A percentile compares a stretch with the other conserved stretches of the same genome.
phyloP scores from a whole-genome alignment of 148 eudicot genomes.

The Dysphania ambrosioides region DNA sequence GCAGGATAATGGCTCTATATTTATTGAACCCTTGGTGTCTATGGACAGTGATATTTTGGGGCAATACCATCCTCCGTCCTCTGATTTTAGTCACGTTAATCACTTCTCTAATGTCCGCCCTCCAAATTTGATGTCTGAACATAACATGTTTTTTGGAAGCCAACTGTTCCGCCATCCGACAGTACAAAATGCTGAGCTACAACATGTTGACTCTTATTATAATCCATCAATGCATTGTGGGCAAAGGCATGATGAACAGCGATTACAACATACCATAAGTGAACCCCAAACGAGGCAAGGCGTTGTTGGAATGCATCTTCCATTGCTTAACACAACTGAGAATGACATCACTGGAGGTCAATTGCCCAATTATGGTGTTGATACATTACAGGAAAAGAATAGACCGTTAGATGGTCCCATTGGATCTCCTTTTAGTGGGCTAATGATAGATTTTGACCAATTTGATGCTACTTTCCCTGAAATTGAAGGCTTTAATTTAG shows the following conservation, averaged over 20 bases:
- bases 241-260: slow-evolving; percentile 31
- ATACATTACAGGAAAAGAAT: slow-evolving; percentile 40
- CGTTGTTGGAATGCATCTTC: slow-evolving; percentile 36
- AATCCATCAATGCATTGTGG: slow-evolving; percentile 40
- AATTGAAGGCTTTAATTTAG: slow-evolving; percentile 33
- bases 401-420: slow-evolving; percentile 41
- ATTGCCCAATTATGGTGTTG: slow-evolving; percentile 37
- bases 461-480: slow-evolving; percentile 47
- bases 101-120: slow-evolving; percentile 35
- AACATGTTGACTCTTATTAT: slow-evolving; percentile 36
- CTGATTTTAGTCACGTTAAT: slow-evolving; percentile 33
- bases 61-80: slow-evolving; percentile 36
- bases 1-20: slow-evolving; percentile 31
- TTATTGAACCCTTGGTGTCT: slow-evolving; percentile 32
- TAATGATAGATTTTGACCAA: slow-evolving; percentile 44
- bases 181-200: slow-evolving; percentile 37
- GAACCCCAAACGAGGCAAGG: slow-evolving; percentile 32
- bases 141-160: slow-evolving; percentile 25
- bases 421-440: slow-evolving; percentile 50
- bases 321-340: slow-evolving; percentile 25
- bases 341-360: slow-evolving; percentile 39
- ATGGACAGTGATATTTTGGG: slow-evolving; percentile 28
- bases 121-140: slow-evolving; percentile 31
- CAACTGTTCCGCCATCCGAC: slow-evolving; percentile 33
- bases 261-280: slow-evolving; percentile 28